Evolutionary conservation across 352 stramenopile genomes (phyloP), one percentile per base, ranked within the genome.

Genomic region (Phytophthora vignae): DNA sequence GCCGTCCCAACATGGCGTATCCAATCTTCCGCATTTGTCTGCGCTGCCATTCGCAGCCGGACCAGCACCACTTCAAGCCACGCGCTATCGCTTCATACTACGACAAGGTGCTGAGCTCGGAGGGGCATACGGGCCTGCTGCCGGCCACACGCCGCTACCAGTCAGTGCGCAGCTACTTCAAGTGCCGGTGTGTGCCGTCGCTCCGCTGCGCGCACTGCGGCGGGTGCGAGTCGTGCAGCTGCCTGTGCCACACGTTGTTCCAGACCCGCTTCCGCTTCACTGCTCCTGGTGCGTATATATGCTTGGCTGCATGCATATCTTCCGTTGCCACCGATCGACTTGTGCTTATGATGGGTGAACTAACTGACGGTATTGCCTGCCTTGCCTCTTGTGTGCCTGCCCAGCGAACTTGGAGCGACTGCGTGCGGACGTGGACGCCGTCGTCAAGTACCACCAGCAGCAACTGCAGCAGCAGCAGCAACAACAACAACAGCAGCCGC

Each of bases 241-340:
- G 89, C 29, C 67, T 92, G 50, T 96, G 89, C 48, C 89, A 96
- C 79, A 96, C 89, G 53, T 81, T 91, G n/a, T 96, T 94, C 79
- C 87, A 94, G 75, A 96, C 87, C 21, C 89, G 89, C 44, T 94
- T 93, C 71, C 89, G 89, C 60, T 89, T 85, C 67, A 79, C 74
- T n/a, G 75, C 85, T 29, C 89, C 87, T 50, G 89, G 89, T 94
- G 69, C 61, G 86, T 81, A 50, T 9, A 25, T 14, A 21, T 52
- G n/a, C 36, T 22, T 55, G 25, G 36, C 17, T 69, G 15, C n/a
- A 15, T 66, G 38, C 9, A 48, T 48, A n/a, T 48, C 6, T 2
- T 48, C 10, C 12, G 22, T 25, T 31, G 2, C 27, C 27, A 31
- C 27, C 27, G 27, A 25, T 25, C 22, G 22, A 25, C 22, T 25